phyloP scores from a whole-genome alignment of 2,329 filamentous ascomycete species.

The Daldinia eschscholtzii region DNA sequence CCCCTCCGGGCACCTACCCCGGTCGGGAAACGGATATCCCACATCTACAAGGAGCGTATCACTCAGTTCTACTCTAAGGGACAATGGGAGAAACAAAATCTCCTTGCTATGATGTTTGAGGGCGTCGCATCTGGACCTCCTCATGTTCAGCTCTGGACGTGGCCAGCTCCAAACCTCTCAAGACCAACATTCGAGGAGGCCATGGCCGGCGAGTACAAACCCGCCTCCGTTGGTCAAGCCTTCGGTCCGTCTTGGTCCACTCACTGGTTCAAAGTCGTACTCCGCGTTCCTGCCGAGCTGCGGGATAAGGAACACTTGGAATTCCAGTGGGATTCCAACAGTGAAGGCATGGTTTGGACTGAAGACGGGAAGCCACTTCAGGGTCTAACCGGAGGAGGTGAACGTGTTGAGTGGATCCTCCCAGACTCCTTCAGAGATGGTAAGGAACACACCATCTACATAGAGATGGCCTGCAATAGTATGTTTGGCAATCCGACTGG shows the following conservation, averaged over 20 bases:
- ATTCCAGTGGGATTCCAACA: conserved; percentile 95
- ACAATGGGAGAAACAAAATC: conserved; percentile 81
- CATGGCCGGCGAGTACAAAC: conserved; percentile 77
- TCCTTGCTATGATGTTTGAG: conserved; percentile 81
- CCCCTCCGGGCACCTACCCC: conserved; percentile 65
- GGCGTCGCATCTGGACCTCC: conserved; percentile 74
- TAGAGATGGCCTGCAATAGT: conserved; percentile 98
- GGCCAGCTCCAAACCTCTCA: conserved; percentile 82
- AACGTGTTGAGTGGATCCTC: conserved; percentile 91
- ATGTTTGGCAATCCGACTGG: conserved; percentile 96
- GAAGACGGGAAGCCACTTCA: conserved; percentile 91
- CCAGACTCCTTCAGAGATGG: conserved; percentile 86
- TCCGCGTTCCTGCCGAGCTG: conserved; percentile 82
- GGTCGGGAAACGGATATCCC: conserved; percentile 83
- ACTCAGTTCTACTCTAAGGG: conserved; percentile 82
- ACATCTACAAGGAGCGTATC: conserved; percentile 88
- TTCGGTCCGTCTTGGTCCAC: conserved; percentile 98
- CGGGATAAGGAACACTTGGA: conserved; percentile 85
- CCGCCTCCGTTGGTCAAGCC: conserved; percentile 78
- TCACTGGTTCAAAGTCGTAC: conserved; percentile 91
- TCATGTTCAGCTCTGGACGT: conserved; percentile 86
- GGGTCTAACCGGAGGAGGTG: conserved; percentile 89
- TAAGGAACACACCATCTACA: conserved; percentile 88
- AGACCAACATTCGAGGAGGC: conserved; percentile 91
- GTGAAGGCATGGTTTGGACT: conserved; percentile 94